phyloP scores from a whole-genome alignment of 2,329 filamentous ascomycete species.

The Helminthosporium solani region DNA sequence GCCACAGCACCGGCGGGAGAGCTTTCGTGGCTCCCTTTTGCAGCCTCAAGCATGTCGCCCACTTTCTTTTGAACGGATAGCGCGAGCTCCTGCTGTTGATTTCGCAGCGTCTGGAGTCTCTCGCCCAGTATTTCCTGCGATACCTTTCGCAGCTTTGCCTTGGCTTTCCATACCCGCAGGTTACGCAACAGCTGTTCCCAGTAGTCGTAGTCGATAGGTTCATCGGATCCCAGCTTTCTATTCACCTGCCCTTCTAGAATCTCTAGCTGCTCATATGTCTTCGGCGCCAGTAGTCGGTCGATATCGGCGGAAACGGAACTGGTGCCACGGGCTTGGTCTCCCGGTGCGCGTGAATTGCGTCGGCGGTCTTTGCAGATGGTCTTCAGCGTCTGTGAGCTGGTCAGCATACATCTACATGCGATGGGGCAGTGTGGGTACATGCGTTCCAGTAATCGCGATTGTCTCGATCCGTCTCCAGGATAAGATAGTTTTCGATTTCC shows the following conservation, averaged over 20 bases:
- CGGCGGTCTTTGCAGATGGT: slow-evolving; percentile 77
- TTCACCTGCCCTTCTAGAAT: slow-evolving; percentile 83
- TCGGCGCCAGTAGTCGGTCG: slow-evolving; percentile 81
- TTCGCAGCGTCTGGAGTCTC: slow-evolving; percentile 65
- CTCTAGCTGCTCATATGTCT: slow-evolving; percentile 83
- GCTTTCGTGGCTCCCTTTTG: slow-evolving; percentile 5
- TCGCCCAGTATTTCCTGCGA: slow-evolving; percentile 73
- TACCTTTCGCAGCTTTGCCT: slow-evolving; percentile 76
- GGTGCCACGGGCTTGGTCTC: slow-evolving; percentile 71
- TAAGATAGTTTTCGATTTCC: slow-evolving; percentile 77
- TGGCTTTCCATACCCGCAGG: slow-evolving; percentile 87
- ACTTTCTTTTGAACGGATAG: slow-evolving; percentile 56
- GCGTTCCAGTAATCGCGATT: slow-evolving; percentile 88
- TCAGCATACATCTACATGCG: slow-evolving; percentile 20
- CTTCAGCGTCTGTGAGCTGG: slow-evolving; percentile 65
- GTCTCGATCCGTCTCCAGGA: slow-evolving; percentile 72
- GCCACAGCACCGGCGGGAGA: slow-evolving; percentile 11
- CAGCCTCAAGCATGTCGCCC: slow-evolving; percentile 44
- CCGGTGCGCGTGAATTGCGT: slow-evolving; percentile 62
- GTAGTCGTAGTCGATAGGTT: slow-evolving; percentile 94
- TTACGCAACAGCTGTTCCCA: slow-evolving; percentile 91
- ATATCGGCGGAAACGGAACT: slow-evolving; percentile 84
- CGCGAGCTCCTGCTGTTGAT: slow-evolving; percentile 69
- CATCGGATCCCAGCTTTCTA: slow-evolving; percentile 80
- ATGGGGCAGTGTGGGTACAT: slow-evolving; percentile 27